A percentile compares a stretch with the other conserved stretches of the same genome.
phyloP scores from a whole-genome alignment of 2,329 filamentous ascomycete genomes.

The Nakataea oryzae region DNA sequence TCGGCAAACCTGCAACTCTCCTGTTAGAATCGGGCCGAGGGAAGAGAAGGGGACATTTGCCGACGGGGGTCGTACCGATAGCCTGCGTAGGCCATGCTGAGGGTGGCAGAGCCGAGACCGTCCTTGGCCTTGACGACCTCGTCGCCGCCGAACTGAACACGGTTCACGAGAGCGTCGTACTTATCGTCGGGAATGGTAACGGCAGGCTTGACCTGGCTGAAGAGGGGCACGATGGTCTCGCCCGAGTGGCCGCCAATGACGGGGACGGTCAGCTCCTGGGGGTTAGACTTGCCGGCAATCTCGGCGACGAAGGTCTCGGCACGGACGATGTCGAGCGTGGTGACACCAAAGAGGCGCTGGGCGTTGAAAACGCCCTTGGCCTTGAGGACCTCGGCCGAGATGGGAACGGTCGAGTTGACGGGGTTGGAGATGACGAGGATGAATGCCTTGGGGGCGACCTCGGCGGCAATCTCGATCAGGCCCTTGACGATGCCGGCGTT shows the following conservation, averaged over 20 bases:
- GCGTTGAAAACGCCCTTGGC: slow-evolving; percentile 85
- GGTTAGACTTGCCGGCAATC: slow-evolving; percentile 71
- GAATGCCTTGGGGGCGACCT: slow-evolving; percentile 85
- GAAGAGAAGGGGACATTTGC: slow-evolving; percentile 1
- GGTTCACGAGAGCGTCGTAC: slow-evolving; percentile 82
- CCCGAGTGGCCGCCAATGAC: slow-evolving; percentile 97
- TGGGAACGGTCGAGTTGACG: slow-evolving; percentile 97
- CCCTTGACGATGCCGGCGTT: slow-evolving; percentile 97
- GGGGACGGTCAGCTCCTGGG: slow-evolving; percentile 73
- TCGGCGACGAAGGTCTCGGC: slow-evolving; percentile 93
- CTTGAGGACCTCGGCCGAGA: slow-evolving; percentile 95
- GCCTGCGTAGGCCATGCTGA: slow-evolving; percentile 85
- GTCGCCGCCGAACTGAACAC: slow-evolving; percentile 96
- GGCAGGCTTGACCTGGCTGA: slow-evolving; percentile 77
- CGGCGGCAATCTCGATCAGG: slow-evolving; percentile 77
- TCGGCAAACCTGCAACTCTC: slow-evolving; percentile 66
- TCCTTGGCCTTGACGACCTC: slow-evolving; percentile 84
- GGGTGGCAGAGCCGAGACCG: slow-evolving; percentile 71
- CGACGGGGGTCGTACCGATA: slow-evolving; percentile 55
- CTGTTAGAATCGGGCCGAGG: slow-evolving; percentile 5
- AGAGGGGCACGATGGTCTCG: slow-evolving; percentile 94
- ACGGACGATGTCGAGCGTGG: slow-evolving; percentile 95
- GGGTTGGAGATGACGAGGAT: slow-evolving; percentile 98
- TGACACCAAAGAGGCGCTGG: slow-evolving; percentile 95
- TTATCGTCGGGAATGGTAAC: slow-evolving; percentile 80